Conservation (phyloP, 305 asterid genomes). For the Withania somnifera region DNA sequence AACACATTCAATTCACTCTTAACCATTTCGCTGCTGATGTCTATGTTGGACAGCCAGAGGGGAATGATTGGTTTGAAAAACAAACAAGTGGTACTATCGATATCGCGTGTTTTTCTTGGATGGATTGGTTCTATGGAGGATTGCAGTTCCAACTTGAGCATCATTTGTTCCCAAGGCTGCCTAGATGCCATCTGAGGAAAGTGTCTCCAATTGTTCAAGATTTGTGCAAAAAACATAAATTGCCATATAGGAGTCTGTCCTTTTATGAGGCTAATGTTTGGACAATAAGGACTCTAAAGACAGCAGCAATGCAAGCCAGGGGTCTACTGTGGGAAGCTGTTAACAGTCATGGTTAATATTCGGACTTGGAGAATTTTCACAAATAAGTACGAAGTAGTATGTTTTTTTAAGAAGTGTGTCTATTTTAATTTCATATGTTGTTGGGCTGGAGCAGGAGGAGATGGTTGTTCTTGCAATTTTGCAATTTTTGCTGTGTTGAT, state of each 20-base stretch:
- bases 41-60: slow-evolving; percentile 54
- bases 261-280: slow-evolving; percentile 21
- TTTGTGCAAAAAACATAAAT: slow-evolving; percentile 52
- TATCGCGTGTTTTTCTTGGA: slow-evolving; percentile 42
- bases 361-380: background rate
- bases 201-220: slow-evolving; percentile 52
- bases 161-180: slow-evolving; percentile 70
- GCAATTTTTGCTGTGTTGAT: background rate
- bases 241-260: slow-evolving; percentile 40
- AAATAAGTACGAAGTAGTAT: background rate
- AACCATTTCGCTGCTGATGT: slow-evolving; percentile 64
- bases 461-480: too few relatives aligned
- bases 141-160: slow-evolving; percentile 67
- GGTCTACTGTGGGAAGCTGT: slow-evolving; percentile 40
- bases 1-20: slow-evolving; percentile 55
- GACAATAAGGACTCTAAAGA: slow-evolving; percentile 25
- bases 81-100: slow-evolving; percentile 64
- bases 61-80: slow-evolving; percentile 72
- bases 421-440: slow-evolving; percentile 1
- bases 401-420: background rate
- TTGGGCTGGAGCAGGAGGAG: too few relatives aligned
- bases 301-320: slow-evolving; percentile 31
- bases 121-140: slow-evolving; percentile 88
- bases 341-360: slow-evolving; percentile 27
- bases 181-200: slow-evolving; percentile 55